Percentiles rank a stretch among this genome's conserved stretches.
Conservation (phyloP, 2,329 filamentous ascomycete genomes). For the Penicillium sp. region DNA sequence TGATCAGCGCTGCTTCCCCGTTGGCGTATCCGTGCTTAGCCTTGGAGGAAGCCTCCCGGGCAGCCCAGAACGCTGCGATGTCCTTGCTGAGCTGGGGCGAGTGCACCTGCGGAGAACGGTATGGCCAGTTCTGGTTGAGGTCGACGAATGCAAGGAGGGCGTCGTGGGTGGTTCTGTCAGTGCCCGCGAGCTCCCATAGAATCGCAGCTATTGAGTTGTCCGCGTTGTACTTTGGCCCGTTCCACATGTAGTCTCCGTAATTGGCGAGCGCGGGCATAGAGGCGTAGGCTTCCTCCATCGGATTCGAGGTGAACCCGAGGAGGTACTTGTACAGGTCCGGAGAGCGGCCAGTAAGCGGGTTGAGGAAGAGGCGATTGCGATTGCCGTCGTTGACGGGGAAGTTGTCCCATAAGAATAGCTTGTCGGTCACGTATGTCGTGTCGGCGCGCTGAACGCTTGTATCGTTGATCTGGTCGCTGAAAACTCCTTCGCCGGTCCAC, state of each 20-base stretch:
- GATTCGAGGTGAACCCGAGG: slow-evolving; percentile 26
- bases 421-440: slow-evolving; percentile 24
- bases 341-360: slow-evolving; percentile 22
- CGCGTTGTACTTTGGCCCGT: slow-evolving; percentile 19
- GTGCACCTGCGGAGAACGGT: slow-evolving; percentile 16
- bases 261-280: slow-evolving; percentile 23
- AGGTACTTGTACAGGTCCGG: slow-evolving; percentile 22
- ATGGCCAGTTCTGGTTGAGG: slow-evolving; percentile 26
- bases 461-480: slow-evolving; percentile 23
- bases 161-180: slow-evolving; percentile 10
- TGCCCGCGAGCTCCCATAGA: slow-evolving; percentile 14
- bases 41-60: background rate
- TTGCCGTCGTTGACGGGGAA: slow-evolving; percentile 28
- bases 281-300: slow-evolving; percentile 22
- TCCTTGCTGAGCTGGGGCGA: slow-evolving; percentile 18
- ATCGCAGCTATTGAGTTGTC: slow-evolving; percentile 15
- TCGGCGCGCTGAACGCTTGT: slow-evolving; percentile 19
- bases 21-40: background rate
- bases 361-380: slow-evolving; percentile 25
- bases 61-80: slow-evolving; percentile 20
- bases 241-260: slow-evolving; percentile 26
- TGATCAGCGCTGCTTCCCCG: background rate
- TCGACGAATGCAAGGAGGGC: slow-evolving; percentile 21
- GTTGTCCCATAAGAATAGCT: slow-evolving; percentile 27
- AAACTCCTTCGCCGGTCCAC: slow-evolving; percentile 28